A percentile compares a stretch with the other conserved stretches of the same genome.
These are phyloP conservation scores for Alternaria infectoria DNA, from an alignment of 2,329 filamentous ascomycete species.

Conservation along the genomic window DNA sequence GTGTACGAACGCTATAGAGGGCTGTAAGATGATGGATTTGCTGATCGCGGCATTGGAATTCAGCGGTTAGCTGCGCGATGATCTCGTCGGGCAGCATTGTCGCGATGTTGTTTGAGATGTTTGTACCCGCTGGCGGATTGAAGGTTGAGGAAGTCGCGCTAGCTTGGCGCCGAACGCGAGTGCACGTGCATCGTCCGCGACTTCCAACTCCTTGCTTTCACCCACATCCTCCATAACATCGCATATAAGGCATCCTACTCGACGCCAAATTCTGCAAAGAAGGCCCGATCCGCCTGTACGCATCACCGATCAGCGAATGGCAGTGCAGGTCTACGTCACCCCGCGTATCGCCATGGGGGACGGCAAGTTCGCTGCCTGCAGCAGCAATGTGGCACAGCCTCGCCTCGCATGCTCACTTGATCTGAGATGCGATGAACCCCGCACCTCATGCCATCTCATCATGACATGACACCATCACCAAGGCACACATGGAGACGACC, in stretches of 20 bases:
- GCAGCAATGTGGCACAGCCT: too few species aligned
- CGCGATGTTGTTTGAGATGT: not conserved
- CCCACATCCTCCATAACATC: not conserved
- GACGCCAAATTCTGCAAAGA: not conserved
- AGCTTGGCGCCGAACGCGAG: constrained; percentile 23
- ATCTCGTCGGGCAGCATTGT: constrained; percentile 49
- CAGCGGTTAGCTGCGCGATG: constrained; percentile 41
- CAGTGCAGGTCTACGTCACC: not conserved
- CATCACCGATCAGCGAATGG: not conserved
- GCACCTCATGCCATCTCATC: too few species aligned
- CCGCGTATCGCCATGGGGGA: constrained; percentile 18
- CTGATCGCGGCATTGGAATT: constrained; percentile 54
- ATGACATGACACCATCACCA: too few species aligned
- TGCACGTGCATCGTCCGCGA: constrained; percentile 23
- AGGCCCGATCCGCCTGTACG: not conserved
- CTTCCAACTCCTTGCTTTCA: not conserved
- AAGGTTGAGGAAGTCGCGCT: constrained; percentile 18
- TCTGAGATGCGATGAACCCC: too few species aligned
- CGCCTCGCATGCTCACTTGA: too few species aligned
- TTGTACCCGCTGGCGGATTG: not conserved
- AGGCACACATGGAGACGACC: too few species aligned
- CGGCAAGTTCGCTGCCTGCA: too few species aligned
- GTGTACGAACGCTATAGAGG: constrained; percentile 51
- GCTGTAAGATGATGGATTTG: constrained; percentile 56
- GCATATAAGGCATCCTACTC: not conserved